Evolutionary conservation across 805 yeast species (phyloP).

Genomic region (Phaffomyces antillensis): DNA sequence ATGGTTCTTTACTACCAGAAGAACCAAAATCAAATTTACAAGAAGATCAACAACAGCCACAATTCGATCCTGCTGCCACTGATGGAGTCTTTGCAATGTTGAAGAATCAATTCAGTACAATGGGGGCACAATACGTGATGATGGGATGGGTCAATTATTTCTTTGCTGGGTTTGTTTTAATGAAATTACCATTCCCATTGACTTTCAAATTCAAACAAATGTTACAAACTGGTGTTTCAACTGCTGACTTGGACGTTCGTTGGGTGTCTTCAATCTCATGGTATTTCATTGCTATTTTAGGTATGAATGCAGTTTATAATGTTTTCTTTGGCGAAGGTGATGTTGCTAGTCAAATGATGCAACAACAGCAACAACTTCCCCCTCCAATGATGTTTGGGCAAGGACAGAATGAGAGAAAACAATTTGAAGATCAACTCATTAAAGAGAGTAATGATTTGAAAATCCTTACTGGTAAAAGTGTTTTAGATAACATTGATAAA

Average conservation of each 20-base stretch:
- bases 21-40: constrained; percentile 26
- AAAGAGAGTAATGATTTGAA: constrained; percentile 8
- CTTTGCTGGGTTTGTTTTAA: constrained; percentile 84
- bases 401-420: constrained; percentile 2
- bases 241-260: constrained; percentile 79
- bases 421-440: not conserved
- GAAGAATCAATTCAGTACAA: constrained; percentile 74
- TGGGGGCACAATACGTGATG: constrained; percentile 84
- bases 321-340: constrained; percentile 51
- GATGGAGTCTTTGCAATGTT: constrained; percentile 73
- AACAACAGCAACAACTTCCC: constrained; percentile 26
- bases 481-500: constrained; percentile 5
- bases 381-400: constrained; percentile 2
- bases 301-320: constrained; percentile 72
- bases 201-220: constrained; percentile 86
- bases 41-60: constrained; percentile 56
- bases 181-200: constrained; percentile 86
- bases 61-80: constrained; percentile 61
- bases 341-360: constrained; percentile 38
- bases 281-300: constrained; percentile 86
- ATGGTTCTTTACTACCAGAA: constrained; percentile 51
- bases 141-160: constrained; percentile 96
- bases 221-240: constrained; percentile 82
- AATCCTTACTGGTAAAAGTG: constrained; percentile 3
- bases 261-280: constrained; percentile 94